These are phyloP conservation scores for Alternaria rosae DNA, from an alignment of 2,329 filamentous ascomycete genomes.

Conservation along the genomic window DNA sequence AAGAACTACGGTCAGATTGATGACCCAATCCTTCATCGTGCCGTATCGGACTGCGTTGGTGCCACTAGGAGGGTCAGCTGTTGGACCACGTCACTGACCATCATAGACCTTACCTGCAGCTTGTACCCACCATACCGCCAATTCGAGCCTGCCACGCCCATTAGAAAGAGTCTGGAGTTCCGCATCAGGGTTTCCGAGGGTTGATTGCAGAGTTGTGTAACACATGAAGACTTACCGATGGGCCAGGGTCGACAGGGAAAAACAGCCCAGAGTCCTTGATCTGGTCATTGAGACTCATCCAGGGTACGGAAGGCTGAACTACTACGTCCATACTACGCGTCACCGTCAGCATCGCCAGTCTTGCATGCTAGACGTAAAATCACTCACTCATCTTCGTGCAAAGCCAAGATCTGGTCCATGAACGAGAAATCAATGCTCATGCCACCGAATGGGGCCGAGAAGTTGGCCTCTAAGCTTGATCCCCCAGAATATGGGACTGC, in stretches of 20 bases:
- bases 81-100: not conserved
- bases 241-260: conserved; percentile 88
- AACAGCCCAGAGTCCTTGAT: conserved; percentile 80
- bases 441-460: conserved; percentile 84
- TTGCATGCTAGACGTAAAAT: not conserved
- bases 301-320: conserved; percentile 89
- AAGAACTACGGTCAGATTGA: conserved; percentile 81
- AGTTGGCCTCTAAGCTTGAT: conserved; percentile 87
- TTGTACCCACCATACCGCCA: conserved; percentile 83
- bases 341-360: conserved; percentile 25
- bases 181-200: conserved; percentile 18
- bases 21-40: conserved; percentile 88
- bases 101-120: conserved; percentile 54
- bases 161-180: conserved; percentile 30
- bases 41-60: conserved; percentile 84
- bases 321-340: conserved; percentile 77
- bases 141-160: conserved; percentile 67
- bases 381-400: conserved; percentile 76
- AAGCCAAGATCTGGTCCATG: conserved; percentile 82
- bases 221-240: conserved; percentile 49
- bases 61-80: conserved; percentile 58
- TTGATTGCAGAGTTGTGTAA: not conserved
- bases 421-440: conserved; percentile 87
- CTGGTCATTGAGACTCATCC: conserved; percentile 85
- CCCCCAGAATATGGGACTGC: conserved; percentile 83